Percentiles rank a stretch among this genome's conserved stretches.
Conservation (phyloP, 1,284 basidiomycete genomes). For the Cryptococcus sp. region DNA sequence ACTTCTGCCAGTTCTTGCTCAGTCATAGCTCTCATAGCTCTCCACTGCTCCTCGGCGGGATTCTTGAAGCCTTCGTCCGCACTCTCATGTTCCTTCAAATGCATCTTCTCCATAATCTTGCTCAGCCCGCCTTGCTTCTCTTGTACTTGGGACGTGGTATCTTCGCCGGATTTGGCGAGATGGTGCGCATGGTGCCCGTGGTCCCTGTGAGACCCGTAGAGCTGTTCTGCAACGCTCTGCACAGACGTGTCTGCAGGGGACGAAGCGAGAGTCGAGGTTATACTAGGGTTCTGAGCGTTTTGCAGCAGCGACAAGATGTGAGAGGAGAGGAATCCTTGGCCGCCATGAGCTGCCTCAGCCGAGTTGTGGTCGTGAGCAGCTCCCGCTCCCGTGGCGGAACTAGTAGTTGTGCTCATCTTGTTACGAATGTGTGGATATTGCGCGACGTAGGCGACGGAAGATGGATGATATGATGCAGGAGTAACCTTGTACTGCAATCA, state of each 20-base stretch:
- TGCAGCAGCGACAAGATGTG: not conserved
- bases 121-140: conserved; percentile 2
- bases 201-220: conserved; percentile 12
- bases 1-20: conserved; percentile 30
- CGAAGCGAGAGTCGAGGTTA: conserved; percentile 5
- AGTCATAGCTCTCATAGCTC: conserved; percentile 20
- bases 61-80: conserved; percentile 8
- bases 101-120: conserved; percentile 19
- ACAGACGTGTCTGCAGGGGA: conserved; percentile 2
- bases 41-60: conserved; percentile 19
- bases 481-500: too few species aligned
- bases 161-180: conserved; percentile 3
- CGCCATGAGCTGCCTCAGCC: too few species aligned
- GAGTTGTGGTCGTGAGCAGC: too few species aligned
- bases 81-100: conserved; percentile 10
- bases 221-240: conserved; percentile 11
- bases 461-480: too few species aligned
- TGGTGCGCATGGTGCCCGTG: conserved; percentile 15
- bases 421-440: too few species aligned
- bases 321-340: not conserved
- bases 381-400: too few species aligned
- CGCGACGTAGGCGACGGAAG: too few species aligned
- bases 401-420: too few species aligned
- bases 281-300: not conserved
- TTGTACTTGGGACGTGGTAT: conserved; percentile 1